Percentiles rank a stretch among this genome's conserved stretches.
phyloP scores from a whole-genome alignment of 192 early-diverging fungal genomes.

The Coemansia sp. region DNA sequence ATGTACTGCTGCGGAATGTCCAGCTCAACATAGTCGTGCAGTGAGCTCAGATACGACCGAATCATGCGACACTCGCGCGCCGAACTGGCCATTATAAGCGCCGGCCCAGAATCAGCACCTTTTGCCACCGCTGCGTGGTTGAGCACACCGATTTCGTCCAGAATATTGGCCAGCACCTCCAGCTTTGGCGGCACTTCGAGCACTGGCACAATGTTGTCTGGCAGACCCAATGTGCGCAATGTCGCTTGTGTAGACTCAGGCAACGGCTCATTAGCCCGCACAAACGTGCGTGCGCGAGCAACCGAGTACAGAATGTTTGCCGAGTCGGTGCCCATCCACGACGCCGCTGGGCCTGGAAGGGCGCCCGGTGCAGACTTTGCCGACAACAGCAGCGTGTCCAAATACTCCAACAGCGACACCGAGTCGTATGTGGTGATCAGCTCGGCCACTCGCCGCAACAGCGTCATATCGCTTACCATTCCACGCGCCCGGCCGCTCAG shows the following conservation, averaged over 20 bases:
- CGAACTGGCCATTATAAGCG: constrained; percentile 33
- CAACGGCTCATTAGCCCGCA: constrained; percentile 6
- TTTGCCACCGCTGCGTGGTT: constrained; percentile 6
- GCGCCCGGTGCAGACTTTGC: constrained; percentile 47
- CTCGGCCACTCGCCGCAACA: constrained; percentile 68
- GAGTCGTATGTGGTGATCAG: constrained; percentile 84
- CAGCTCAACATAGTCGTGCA: constrained; percentile 6
- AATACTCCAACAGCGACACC: constrained; percentile 81
- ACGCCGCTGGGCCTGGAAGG: constrained; percentile 46
- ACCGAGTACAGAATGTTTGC: constrained; percentile 77
- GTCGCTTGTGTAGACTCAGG: background rate
- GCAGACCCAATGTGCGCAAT: constrained; percentile 58
- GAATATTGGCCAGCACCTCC: constrained; percentile 64
- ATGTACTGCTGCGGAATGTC: constrained; percentile 1
- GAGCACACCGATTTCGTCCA: constrained; percentile 69
- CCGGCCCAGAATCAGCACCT: constrained; percentile 11
- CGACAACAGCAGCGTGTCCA: constrained; percentile 78
- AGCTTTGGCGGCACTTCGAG: constrained; percentile 96
- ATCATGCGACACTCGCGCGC: constrained; percentile 33
- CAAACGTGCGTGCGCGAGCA: constrained; percentile 57
- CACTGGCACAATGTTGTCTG: constrained; percentile 66
- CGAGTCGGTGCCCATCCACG: constrained; percentile 84
- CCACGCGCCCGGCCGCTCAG: constrained; percentile 71
- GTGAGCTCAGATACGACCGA: constrained; percentile 10
- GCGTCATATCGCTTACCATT: constrained; percentile 72